Conservation (phyloP, 2,329 filamentous ascomycete species). For the Verticillium alfalfae region DNA sequence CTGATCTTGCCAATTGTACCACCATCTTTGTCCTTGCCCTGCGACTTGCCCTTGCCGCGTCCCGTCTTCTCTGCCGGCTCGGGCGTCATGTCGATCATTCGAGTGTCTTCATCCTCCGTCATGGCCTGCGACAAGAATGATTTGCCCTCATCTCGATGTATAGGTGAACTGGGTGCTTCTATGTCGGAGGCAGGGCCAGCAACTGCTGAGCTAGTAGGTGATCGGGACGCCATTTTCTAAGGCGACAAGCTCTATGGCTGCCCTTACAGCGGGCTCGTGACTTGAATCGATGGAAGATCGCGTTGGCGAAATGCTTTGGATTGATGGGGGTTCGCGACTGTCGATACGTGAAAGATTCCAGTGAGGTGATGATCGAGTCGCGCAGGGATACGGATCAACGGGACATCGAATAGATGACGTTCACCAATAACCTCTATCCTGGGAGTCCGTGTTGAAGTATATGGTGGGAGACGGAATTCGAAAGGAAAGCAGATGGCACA, state of each 20-base stretch:
- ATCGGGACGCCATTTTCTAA: constrained; percentile 27
- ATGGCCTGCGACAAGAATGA: constrained; percentile 39
- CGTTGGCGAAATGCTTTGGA: not conserved
- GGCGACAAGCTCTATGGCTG: not conserved
- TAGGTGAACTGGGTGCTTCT: constrained; percentile 41
- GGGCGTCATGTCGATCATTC: constrained; percentile 34
- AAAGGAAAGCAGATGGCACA: not conserved
- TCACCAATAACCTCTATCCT: too few species aligned
- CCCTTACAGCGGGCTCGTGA: not conserved
- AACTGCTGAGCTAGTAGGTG: constrained; percentile 25
- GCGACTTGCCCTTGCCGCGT: constrained; percentile 27
- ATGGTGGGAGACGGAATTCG: not conserved
- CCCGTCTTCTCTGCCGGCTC: constrained; percentile 34
- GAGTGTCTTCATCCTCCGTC: constrained; percentile 37
- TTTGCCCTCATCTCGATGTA: constrained; percentile 29
- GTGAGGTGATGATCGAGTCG: not conserved
- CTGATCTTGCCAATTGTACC: constrained; percentile 62
- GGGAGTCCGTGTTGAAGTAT: not conserved
- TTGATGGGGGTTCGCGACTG: not conserved
- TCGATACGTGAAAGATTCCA: not conserved
- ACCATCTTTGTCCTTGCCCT: constrained; percentile 26
- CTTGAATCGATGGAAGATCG: not conserved
- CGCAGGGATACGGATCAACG: not conserved
- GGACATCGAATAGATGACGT: not conserved
- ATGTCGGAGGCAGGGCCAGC: constrained; percentile 36